Base-by-base conservation (phyloP, 352 stramenopile species). In the Plasmopara halstedii region DNA sequence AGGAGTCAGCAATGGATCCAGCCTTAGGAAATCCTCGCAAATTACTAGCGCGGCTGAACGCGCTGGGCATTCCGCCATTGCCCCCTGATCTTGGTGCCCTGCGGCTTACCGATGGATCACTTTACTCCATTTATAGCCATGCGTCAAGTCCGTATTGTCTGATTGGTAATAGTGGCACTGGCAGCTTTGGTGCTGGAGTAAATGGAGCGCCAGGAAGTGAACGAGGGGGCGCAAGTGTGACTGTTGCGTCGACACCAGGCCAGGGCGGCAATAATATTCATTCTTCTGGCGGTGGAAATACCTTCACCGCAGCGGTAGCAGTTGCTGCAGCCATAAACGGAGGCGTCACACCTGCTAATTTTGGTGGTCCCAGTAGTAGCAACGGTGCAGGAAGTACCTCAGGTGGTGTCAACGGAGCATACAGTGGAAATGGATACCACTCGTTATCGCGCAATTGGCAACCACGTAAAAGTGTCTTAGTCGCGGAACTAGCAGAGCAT, bases 401-500 rank as follows among this genome's bases (percentile, higher is more conserved):
- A 33, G 54, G 62, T 46, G 63, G 43, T 26, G 50, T 27, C 40
- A 69, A 66, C 18, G 60, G 53, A 18, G 37, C 53, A 11, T 32
- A 56, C 6, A 42, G 63, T 7, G 38, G 60, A 6, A 61, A 56
- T 40, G 53, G 58, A 1, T 76, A 68, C 10, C 68, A 68, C 35
- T 81, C 70, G 2, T 66, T 58, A 4, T 83, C 83, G 40, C 74
- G 79, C 9, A 85, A 87, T 44, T 94, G 83, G 83, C 75, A 83
- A 11, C 83, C 83, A 25, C 76, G 80, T 18, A 88, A 90, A 51
- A 91, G 87, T 25, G 69, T 89, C 1, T 50, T 94, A 8, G 79
- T 91, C 14, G 83, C 81, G 6, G 79, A 91, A 46, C 57, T 98
- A 37, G 75, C 66, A 1, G 96, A 98, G 51, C 96, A 99, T 64